Percentiles rank a stretch among this genome's conserved stretches.
Evolutionary conservation across 2,329 filamentous ascomycete genomes (phyloP).

Genomic region (Xylariaceae sp.): DNA sequence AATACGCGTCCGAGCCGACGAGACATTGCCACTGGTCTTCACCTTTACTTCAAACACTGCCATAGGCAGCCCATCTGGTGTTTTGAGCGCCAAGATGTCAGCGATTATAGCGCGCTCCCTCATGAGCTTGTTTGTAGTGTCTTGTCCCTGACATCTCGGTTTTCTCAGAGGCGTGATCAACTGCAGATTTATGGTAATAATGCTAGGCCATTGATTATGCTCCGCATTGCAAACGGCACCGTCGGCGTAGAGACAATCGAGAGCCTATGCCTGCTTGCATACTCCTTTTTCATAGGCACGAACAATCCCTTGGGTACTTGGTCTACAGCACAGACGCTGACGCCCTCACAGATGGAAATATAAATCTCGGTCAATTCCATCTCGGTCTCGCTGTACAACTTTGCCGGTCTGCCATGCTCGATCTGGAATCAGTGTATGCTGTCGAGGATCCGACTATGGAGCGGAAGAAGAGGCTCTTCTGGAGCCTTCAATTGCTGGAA

Average conservation of each 20-base stretch:
- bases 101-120: constrained; percentile 13
- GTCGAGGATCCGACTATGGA: constrained; percentile 10
- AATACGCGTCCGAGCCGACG: constrained; percentile 13
- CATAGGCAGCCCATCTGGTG: constrained; percentile 20
- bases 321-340: constrained; percentile 2
- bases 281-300: constrained; percentile 17
- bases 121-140: constrained; percentile 18
- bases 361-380: constrained; percentile 18
- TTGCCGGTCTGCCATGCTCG: constrained; percentile 17
- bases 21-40: constrained; percentile 14
- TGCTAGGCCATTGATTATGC: constrained; percentile 18
- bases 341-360: constrained; percentile 14
- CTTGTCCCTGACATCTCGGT: constrained; percentile 14
- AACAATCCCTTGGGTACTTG: not conserved
- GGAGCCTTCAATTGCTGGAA: constrained; percentile 18
- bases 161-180: constrained; percentile 14
- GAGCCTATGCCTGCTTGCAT: constrained; percentile 17
- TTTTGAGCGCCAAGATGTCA: constrained; percentile 17
- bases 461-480: constrained; percentile 16
- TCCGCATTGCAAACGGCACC: constrained; percentile 18
- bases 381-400: constrained; percentile 18
- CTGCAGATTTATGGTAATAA: constrained; percentile 17
- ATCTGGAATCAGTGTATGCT: constrained; percentile 15
- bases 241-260: constrained; percentile 17
- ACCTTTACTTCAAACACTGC: constrained; percentile 18